Evolutionary conservation across 2,329 filamentous ascomycete genomes (phyloP), one percentile per base, ranked within the genome.

Genomic region (Calonectria naviculata): DNA sequence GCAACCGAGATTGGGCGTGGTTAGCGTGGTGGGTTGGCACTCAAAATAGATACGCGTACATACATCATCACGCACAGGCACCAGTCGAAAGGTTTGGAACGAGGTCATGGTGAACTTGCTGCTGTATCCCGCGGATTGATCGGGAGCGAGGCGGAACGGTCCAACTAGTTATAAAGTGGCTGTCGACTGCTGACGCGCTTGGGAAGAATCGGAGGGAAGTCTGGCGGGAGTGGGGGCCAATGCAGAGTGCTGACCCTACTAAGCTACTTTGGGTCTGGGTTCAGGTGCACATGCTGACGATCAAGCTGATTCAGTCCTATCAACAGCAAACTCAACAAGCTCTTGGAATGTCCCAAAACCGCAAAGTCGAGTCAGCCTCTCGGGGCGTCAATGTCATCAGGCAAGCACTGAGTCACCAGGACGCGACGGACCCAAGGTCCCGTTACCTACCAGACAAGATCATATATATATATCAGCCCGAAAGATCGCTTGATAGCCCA

Each of bases 1-100:
- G 26, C 15, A 52, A 7, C 13, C 28, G 6, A 24, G 29, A 29
- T 64, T 52, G 52, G 61, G 9, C 24, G 19, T 13, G 1, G 9
- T 24, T 41, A 15, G 34, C 12, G 52, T 38, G 21, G 36, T 28
- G 29, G 17, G n/a, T 4, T 58, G 31, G 7, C 28, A 26, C 52
- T 6, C 29, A 31, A 15, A 21, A 36, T 19, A 19, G 13, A 38
- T 41, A 17, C 17, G 24, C 17, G 28, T 17, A 13, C 34, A 15
- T 67, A 74, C 74, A 68, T 75, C 74, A 26, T 73, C 74, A 26
- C 66, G 58, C 29, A 73, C 7, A 31, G 74, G 74, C 9, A 74
- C 73, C n/a, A 76, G 67, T 47, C 73, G 71, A 61, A 76, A 76
- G 26, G 56, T 75, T 47, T 70, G 72, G 24, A 75, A 75, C 19